These are phyloP conservation scores for Cladosporium sp. DNA, from an alignment of 2,329 filamentous ascomycete species.

Conservation along the genomic window DNA sequence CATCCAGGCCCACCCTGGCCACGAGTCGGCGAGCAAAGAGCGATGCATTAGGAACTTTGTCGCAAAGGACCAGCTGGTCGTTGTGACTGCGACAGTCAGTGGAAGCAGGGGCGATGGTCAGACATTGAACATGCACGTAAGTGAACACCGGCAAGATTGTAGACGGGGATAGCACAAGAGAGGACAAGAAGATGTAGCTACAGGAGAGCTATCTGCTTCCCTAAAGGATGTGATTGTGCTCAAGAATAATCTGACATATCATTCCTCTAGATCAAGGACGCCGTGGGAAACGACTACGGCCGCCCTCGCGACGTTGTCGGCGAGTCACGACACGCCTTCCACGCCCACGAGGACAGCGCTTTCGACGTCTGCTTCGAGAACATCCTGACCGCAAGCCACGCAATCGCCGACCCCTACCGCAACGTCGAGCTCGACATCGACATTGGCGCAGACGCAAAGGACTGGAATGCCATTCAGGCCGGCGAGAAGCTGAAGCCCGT, in stretches of 20 bases:
- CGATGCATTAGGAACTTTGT: constrained; percentile 98
- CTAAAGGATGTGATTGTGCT: background rate
- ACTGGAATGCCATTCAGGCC: constrained; percentile 95
- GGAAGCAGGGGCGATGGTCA: constrained; percentile 91
- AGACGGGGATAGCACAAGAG: background rate
- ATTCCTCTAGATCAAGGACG: constrained; percentile 77
- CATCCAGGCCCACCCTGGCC: constrained; percentile 67
- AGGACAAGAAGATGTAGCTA: background rate
- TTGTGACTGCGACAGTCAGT: constrained; percentile 86
- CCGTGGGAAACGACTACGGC: constrained; percentile 94
- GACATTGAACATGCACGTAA: constrained; percentile 89
- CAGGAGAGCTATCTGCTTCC: background rate
- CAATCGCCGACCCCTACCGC: constrained; percentile 58
- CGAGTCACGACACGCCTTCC: constrained; percentile 92
- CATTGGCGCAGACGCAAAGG: constrained; percentile 94
- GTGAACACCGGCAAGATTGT: constrained; percentile 30
- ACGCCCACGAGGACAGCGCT: constrained; percentile 77
- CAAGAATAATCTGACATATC: constrained; percentile 8
- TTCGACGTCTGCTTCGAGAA: constrained; percentile 32
- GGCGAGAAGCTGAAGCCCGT: constrained; percentile 95
- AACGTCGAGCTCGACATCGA: constrained; percentile 91
- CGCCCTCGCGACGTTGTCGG: constrained; percentile 87
- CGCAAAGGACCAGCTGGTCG: constrained; percentile 85
- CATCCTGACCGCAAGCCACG: constrained; percentile 55
- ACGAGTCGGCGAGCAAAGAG: constrained; percentile 67